phyloP scores from a whole-genome alignment of 495 filamentous ascomycete genomes.

The Apiosordaria backusii region DNA sequence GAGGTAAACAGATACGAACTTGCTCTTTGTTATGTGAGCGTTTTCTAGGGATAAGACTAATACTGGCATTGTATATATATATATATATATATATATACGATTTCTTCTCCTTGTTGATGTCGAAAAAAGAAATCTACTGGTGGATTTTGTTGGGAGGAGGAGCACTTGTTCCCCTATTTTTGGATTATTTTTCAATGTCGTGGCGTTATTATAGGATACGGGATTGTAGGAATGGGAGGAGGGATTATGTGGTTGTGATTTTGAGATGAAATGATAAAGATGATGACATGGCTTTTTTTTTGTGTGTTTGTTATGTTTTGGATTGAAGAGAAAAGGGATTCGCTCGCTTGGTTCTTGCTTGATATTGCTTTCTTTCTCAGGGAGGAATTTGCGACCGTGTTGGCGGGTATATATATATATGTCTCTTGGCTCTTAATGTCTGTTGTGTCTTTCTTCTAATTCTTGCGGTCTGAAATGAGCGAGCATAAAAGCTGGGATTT shows the following conservation, averaged over 20 bases:
- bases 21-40: conserved; percentile 50
- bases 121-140: background rate
- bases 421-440: too few relatives aligned
- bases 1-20: conserved; percentile 44
- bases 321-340: background rate
- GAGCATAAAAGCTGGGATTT: too few relatives aligned
- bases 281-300: background rate
- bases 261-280: background rate
- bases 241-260: background rate
- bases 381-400: too few relatives aligned
- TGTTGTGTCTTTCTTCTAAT: too few relatives aligned
- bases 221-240: background rate
- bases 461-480: too few relatives aligned
- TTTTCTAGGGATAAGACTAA: background rate
- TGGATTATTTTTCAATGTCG: background rate
- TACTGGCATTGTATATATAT: background rate
- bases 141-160: background rate
- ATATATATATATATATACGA: background rate
- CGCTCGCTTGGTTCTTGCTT: background rate
- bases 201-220: background rate
- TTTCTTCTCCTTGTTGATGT: background rate
- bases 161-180: background rate
- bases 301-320: background rate
- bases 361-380: background rate
- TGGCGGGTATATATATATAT: too few relatives aligned